These are phyloP conservation scores for Tetragonia tetragonoides DNA, from an alignment of 148 eudicot genomes.

Conservation along the genomic window DNA sequence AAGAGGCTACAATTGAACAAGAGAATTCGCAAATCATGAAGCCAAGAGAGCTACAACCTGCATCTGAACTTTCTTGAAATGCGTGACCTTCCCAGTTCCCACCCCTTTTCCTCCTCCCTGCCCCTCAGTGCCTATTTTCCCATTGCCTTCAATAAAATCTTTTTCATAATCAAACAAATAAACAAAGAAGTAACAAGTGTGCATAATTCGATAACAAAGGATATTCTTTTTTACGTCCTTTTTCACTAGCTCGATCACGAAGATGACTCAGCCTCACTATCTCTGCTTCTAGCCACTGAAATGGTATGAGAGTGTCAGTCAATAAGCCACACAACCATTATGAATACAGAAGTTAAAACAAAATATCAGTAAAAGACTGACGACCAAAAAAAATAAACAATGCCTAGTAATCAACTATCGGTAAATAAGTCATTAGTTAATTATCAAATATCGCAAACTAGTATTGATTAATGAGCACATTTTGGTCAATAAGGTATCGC, in stretches of 20 bases:
- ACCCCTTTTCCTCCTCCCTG: not conserved
- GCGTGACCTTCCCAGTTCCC: not conserved
- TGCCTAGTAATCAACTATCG: not conserved
- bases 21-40: not conserved
- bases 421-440: not conserved
- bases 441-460: too few relatives aligned
- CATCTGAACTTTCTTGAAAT: too few relatives aligned
- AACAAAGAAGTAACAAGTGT: not conserved
- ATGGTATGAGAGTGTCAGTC: conserved; percentile 16
- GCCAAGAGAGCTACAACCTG: not conserved
- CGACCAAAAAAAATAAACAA: not conserved
- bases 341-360: not conserved
- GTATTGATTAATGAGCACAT: not conserved
- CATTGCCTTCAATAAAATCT: not conserved
- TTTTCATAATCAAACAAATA: not conserved
- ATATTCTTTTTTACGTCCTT: conserved; percentile 92
- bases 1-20: too few relatives aligned
- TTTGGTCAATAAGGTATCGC: not conserved
- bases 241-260: conserved; percentile 95
- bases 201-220: conserved; percentile 43
- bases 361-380: not conserved
- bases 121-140: not conserved
- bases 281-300: conserved; percentile 96
- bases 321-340: not conserved
- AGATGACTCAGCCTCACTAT: conserved; percentile 76